phyloP scores from a whole-genome alignment of 1,284 basidiomycete species.

The Cutaneotrichosporon cyanovorans region DNA sequence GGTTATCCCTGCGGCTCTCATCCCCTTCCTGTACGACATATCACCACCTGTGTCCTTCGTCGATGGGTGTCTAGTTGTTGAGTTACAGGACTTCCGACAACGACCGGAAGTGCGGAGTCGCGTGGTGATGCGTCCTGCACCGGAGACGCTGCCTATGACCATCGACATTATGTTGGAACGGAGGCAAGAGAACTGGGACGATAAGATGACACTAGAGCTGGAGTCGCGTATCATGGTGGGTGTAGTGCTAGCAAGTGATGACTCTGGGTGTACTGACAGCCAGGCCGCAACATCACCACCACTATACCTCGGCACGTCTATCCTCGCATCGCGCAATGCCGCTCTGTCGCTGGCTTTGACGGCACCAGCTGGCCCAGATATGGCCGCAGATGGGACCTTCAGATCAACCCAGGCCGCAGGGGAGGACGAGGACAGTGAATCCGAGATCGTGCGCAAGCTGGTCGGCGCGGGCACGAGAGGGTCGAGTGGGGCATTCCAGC shows the following conservation, averaged over 20 bases:
- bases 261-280: neutral
- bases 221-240: slow-evolving; percentile 45
- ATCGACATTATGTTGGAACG: slow-evolving; percentile 43
- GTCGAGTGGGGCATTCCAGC: slow-evolving; percentile 26
- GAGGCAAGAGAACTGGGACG: slow-evolving; percentile 39
- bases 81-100: slow-evolving; percentile 44
- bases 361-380: slow-evolving; percentile 33
- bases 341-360: slow-evolving; percentile 41
- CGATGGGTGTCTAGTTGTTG: slow-evolving; percentile 46
- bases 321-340: slow-evolving; percentile 42
- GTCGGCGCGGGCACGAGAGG: slow-evolving; percentile 24
- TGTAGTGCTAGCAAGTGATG: neutral
- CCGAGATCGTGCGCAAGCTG: slow-evolving; percentile 32
- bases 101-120: slow-evolving; percentile 29
- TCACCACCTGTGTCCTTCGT: slow-evolving; percentile 40
- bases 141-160: slow-evolving; percentile 40
- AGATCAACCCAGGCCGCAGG: slow-evolving; percentile 14
- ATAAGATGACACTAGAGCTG: slow-evolving; percentile 40
- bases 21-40: slow-evolving; percentile 44
- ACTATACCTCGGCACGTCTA: slow-evolving; percentile 44
- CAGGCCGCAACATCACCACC: slow-evolving; percentile 46
- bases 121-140: slow-evolving; percentile 45
- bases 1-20: slow-evolving; percentile 41
- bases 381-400: slow-evolving; percentile 32
- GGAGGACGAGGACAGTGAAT: slow-evolving; percentile 20